These are phyloP conservation scores for Leptodontidium sp. DNA, from an alignment of 2,329 filamentous ascomycete genomes.

Conservation along the genomic window DNA sequence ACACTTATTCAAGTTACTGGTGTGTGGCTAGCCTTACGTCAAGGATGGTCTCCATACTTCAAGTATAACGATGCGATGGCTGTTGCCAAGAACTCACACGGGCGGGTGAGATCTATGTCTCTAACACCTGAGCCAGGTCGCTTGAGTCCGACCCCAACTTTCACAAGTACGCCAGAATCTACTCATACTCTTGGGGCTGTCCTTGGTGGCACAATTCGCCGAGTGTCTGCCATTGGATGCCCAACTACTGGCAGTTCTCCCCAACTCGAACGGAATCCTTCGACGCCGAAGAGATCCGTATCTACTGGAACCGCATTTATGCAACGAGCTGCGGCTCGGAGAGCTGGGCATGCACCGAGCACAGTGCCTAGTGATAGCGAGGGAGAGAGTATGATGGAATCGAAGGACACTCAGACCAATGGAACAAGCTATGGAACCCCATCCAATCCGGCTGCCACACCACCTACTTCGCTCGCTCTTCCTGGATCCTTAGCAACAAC, in stretches of 20 bases:
- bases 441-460: slow-evolving; percentile 15
- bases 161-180: slow-evolving; percentile 40
- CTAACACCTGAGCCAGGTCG: slow-evolving; percentile 39
- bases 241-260: slow-evolving; percentile 30
- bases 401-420: slow-evolving; percentile 10
- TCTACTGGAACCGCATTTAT: slow-evolving; percentile 58
- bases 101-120: slow-evolving; percentile 40
- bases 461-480: slow-evolving; percentile 20
- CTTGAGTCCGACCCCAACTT: slow-evolving; percentile 28
- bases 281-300: slow-evolving; percentile 51
- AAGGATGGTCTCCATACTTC: slow-evolving; percentile 53
- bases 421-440: slow-evolving; percentile 24
- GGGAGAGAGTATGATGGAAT: slow-evolving; percentile 34
- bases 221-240: slow-evolving; percentile 32
- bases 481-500: slow-evolving; percentile 28
- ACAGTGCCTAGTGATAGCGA: slow-evolving; percentile 43
- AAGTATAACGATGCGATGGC: slow-evolving; percentile 46
- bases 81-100: slow-evolving; percentile 23
- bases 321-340: slow-evolving; percentile 46
- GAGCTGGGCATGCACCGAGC: slow-evolving; percentile 34
- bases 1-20: slow-evolving; percentile 60
- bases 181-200: slow-evolving; percentile 28
- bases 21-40: slow-evolving; percentile 59
- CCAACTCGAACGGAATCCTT: slow-evolving; percentile 30
- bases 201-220: slow-evolving; percentile 38